A percentile compares a stretch with the other conserved stretches of the same genome.
These are phyloP conservation scores for Daphne laureola DNA, from an alignment of 441 rosid genomes.

Conservation along the genomic window DNA sequence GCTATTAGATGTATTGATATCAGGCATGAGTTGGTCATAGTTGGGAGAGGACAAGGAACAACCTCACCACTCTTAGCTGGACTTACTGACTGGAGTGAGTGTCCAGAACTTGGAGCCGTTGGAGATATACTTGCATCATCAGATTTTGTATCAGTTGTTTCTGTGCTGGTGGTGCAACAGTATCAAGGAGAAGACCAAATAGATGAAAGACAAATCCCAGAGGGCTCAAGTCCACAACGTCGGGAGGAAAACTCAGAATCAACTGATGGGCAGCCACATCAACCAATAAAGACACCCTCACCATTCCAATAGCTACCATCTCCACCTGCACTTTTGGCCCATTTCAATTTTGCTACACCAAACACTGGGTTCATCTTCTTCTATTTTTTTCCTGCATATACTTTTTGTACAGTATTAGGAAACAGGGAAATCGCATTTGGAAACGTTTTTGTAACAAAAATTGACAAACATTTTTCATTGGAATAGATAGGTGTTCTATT, in stretches of 20 bases:
- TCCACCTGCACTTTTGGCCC: neutral
- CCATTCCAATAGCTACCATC: neutral
- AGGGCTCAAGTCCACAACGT: too few relatives aligned
- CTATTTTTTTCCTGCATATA: too few relatives aligned
- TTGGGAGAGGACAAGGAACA: constrained; percentile 81
- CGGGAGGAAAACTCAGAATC: too few relatives aligned
- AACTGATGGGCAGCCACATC: constrained; percentile 6
- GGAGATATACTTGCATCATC: constrained; percentile 87
- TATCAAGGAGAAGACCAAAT: constrained; percentile 23
- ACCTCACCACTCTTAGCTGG: constrained; percentile 67
- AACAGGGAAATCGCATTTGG: too few relatives aligned
- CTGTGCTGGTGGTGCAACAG: constrained; percentile 83
- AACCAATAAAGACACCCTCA: neutral
- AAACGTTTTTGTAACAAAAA: too few relatives aligned
- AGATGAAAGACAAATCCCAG: neutral
- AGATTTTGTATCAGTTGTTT: constrained; percentile 58
- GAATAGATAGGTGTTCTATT: too few relatives aligned
- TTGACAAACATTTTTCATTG: too few relatives aligned
- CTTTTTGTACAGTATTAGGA: too few relatives aligned
- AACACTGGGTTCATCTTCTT: too few relatives aligned
- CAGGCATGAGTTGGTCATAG: constrained; percentile 56
- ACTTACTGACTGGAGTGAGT: constrained; percentile 82
- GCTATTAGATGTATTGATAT: constrained; percentile 59
- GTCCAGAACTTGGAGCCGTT: constrained; percentile 88
- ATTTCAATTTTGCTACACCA: too few relatives aligned